Evolutionary conservation across 1,139 yeast species (phyloP), one percentile per base, ranked within the genome.

Genomic region (Pichia inconspicua): DNA sequence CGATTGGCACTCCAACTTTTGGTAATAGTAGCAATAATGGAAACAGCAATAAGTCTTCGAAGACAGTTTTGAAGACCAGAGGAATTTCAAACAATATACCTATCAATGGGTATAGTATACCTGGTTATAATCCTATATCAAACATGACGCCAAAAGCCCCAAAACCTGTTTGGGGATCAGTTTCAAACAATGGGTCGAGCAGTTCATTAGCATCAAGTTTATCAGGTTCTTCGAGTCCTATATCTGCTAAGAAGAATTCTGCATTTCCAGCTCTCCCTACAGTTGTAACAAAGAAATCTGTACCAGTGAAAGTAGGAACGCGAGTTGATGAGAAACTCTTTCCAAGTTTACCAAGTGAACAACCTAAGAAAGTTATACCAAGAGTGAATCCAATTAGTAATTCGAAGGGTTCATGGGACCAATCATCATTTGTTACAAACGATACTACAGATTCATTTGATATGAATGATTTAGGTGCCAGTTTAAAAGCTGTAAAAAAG

Each of bases 281-380:
- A 9, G 32, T 41, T 7, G n/a, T 17, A 12, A 17, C 40, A 5
- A 37, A n/a, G 9, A 38, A 37, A 22, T 6, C 41, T 5, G 22
- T 15, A 12, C 40, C 28, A 22, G 40, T 38, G 14, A 17, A 38
- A 17, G 10, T 5, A 38, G 7, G 15, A 14, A 48, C 22, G 39
- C 32, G 39, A 5, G 19, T 43, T 9, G 48, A 48, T 30, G 30
- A 15, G n/a, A 35, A 15, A 35, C 22, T 50, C 12, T 61, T 59
- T 43, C 76, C 78, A 1, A 65, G 70, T 46, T 76, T 83, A 59
- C 87, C 88, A 1, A 73, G 75, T 2, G 66, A 79, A 45, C 68
- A 75, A 15, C 68, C 61, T 46, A 58, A 58, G 41, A 68, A 69
- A 51, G 48, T 53, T 1, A 63, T 63, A 49, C 67, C 69, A 4